Conservation (phyloP, 805 yeast genomes). For the Cyberlindnera japonica region DNA sequence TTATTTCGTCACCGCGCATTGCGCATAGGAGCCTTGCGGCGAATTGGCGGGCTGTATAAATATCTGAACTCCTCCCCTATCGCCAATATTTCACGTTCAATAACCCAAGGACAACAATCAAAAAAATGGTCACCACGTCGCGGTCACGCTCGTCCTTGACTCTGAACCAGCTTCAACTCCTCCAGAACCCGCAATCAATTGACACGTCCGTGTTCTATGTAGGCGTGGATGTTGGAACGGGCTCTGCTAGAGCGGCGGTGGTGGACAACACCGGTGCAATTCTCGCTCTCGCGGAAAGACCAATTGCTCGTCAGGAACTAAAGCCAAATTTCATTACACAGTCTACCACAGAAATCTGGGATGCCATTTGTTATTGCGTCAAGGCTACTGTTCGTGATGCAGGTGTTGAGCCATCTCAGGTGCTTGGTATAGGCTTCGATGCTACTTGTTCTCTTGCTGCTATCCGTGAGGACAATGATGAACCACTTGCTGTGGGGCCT, state of each 20-base stretch:
- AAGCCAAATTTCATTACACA: conserved; percentile 77
- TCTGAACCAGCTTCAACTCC: conserved; percentile 25
- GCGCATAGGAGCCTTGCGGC: no score
- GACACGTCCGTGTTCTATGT: conserved; percentile 45
- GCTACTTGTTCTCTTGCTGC: conserved; percentile 96
- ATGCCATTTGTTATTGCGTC: conserved; percentile 78
- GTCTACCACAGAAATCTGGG: conserved; percentile 89
- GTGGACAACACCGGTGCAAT: conserved; percentile 83
- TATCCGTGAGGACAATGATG: conserved; percentile 56
- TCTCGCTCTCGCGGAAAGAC: conserved; percentile 71
- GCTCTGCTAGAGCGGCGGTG: conserved; percentile 92
- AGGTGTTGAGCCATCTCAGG: conserved; percentile 60
- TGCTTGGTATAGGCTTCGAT: conserved; percentile 91
- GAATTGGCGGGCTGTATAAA: background rate
- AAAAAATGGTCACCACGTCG: conserved; percentile 16
- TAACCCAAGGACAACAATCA: background rate
- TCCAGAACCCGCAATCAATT: conserved; percentile 27
- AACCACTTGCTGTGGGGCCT: conserved; percentile 89
- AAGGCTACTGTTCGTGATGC: conserved; percentile 70
- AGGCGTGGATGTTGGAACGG: conserved; percentile 97
- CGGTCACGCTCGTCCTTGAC: conserved; percentile 29
- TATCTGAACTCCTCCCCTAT: background rate
- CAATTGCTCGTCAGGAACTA: conserved; percentile 72
- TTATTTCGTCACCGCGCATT: conserved; percentile 2
- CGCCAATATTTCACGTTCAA: background rate